These are phyloP conservation scores for Saccharomycopsis sp. DNA, from an alignment of 805 yeast species.

Conservation along the genomic window DNA sequence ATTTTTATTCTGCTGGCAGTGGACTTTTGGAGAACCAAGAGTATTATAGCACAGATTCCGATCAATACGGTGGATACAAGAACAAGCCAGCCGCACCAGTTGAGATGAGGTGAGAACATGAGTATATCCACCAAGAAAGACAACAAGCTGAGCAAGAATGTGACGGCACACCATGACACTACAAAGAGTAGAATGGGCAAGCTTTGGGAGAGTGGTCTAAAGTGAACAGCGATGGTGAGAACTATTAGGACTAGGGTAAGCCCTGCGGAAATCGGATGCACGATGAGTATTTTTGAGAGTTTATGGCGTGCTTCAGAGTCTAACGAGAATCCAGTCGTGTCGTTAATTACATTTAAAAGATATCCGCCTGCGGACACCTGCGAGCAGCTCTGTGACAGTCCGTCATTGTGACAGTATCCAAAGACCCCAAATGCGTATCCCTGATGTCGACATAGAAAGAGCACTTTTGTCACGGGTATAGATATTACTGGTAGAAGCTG, in stretches of 20 bases:
- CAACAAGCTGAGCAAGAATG: not conserved
- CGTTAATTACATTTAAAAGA: not conserved
- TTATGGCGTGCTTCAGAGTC: not conserved
- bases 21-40: not conserved
- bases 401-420: not conserved
- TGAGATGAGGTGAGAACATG: not conserved
- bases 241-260: not conserved
- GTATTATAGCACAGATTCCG: not conserved
- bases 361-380: not conserved
- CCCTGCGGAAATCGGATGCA: not conserved
- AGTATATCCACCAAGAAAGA: not conserved
- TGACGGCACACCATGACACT: not conserved
- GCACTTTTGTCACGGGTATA: not conserved
- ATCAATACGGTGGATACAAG: not conserved
- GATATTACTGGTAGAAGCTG: not conserved
- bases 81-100: not conserved
- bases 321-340: not conserved
- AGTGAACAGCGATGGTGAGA: not conserved
- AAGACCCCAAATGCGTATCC: not conserved
- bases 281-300: not conserved
- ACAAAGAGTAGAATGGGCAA: not conserved
- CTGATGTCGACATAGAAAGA: not conserved
- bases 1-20: not conserved
- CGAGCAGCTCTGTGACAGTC: not conserved
- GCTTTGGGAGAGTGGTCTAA: not conserved